Base-by-base conservation (phyloP, 345 rosid species). In the Theobroma cacao region DNA sequence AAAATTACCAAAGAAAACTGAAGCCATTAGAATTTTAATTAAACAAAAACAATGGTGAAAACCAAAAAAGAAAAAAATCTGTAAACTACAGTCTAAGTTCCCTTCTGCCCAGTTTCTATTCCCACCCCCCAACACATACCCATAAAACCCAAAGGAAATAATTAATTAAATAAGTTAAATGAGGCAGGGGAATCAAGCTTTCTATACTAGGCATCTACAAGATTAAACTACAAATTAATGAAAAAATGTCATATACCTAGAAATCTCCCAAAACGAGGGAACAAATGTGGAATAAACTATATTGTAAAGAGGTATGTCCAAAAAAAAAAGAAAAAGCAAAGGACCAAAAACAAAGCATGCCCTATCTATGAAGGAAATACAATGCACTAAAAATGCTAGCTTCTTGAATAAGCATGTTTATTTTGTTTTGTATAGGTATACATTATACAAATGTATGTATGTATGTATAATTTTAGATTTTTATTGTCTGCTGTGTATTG, bases 11-110 rank as follows among this genome's bases (percentile, higher is more conserved):
- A 78, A 64, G 62, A 60, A 77, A 75, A 74, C 14, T 31, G 2
- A 72, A 20, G n/a, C 34, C 50, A 58, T 70, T 75, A 72, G 36
- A n/a, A n/a, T 59, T 74, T 56, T 75, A 59, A 74, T 11, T 28
- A 31, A 17, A 31, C 12, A 69, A n/a, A 69, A 69, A 45, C 24
- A 69, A 1, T n/a, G 31, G 9, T n/a, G n/a, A n/a, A n/a, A n/a
- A n/a, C n/a, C n/a, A n/a, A n/a, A n/a, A n/a, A n/a, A 26, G 22
- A 15, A 47, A 26, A 67, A 28, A 69, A 45, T 26, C 33, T 12
- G 74, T 24, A 69, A 69, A 43, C 12, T 41, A 31, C 31, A 45
- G 7, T 34, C 67, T 1, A 60, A 45, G 5, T 3, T 45, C 11
- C 2, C 48, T 38, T 20, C 30, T 7, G 28, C 34, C 14, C 7